Evolutionary conservation across 257 asterid genomes (phyloP).

Genomic region (Cynanchum wilfordii): DNA sequence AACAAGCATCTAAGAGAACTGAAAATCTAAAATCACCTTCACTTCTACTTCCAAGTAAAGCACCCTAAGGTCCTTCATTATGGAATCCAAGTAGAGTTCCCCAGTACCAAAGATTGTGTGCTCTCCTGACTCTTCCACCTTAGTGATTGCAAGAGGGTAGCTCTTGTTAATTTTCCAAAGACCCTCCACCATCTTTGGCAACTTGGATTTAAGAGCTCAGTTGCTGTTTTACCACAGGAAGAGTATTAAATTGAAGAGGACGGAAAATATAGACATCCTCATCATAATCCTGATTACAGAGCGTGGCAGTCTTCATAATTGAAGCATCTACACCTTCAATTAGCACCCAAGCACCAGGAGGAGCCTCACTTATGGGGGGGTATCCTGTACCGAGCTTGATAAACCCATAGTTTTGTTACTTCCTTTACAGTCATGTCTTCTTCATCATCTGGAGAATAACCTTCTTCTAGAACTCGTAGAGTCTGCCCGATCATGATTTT

Average conservation of each 20-base stretch:
- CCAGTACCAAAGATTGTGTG: slow-evolving; percentile 98
- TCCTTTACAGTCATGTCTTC: slow-evolving; percentile 97
- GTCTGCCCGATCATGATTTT: slow-evolving; percentile 88
- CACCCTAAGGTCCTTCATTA: slow-evolving; percentile 98
- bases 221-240: slow-evolving; percentile 97
- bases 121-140: slow-evolving; percentile 97
- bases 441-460: slow-evolving; percentile 97
- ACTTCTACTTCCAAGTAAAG: slow-evolving; percentile 98
- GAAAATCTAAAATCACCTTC: slow-evolving; percentile 47
- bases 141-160: slow-evolving; percentile 93
- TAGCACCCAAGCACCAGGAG: slow-evolving; percentile 99
- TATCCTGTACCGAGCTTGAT: slow-evolving; percentile 97
- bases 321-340: slow-evolving; percentile 99
- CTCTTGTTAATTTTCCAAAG: slow-evolving; percentile 97
- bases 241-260: slow-evolving; percentile 93
- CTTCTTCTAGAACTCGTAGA: slow-evolving; percentile 91
- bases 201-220: slow-evolving; percentile 95
- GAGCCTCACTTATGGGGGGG: slow-evolving; percentile 90
- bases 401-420: slow-evolving; percentile 91
- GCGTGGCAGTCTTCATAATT: slow-evolving; percentile 96
- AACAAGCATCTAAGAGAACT: not conserved
- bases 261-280: slow-evolving; percentile 89
- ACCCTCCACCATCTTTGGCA: slow-evolving; percentile 99
- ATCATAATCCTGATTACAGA: slow-evolving; percentile 70
- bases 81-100: slow-evolving; percentile 85